Evolutionary conservation across 192 early-diverging fungal genomes (phyloP).

Genomic region (Podila minutissima): DNA sequence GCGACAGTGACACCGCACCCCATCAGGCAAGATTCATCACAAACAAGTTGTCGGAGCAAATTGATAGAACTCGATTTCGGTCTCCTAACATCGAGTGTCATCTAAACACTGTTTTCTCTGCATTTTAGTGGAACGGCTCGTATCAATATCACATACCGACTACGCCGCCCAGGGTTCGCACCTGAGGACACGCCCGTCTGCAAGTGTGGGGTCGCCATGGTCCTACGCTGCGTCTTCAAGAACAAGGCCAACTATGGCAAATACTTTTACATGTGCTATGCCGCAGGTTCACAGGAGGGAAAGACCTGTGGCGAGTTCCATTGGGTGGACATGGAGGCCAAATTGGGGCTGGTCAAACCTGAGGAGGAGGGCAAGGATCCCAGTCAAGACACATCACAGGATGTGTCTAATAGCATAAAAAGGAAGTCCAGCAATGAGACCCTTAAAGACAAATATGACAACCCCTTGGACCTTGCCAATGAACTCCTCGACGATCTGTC

Average conservation of each 20-base stretch:
- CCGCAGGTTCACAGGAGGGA: constrained; percentile 31
- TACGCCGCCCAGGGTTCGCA: constrained; percentile 48
- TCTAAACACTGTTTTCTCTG: neutral
- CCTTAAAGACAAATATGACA: too few relatives aligned
- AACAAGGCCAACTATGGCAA: constrained; percentile 44
- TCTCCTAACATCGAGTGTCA: neutral
- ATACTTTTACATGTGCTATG: constrained; percentile 60
- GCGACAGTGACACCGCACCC: constrained; percentile 42
- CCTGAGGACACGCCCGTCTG: constrained; percentile 46
- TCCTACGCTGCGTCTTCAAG: constrained; percentile 50
- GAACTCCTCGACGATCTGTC: too few relatives aligned
- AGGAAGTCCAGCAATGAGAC: too few relatives aligned
- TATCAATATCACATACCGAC: constrained; percentile 55
- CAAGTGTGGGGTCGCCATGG: constrained; percentile 49
- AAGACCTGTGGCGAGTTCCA: constrained; percentile 48
- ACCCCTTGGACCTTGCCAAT: too few relatives aligned
- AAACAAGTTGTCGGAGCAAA: too few relatives aligned
- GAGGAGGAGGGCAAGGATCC: neutral
- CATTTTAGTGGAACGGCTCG: constrained; percentile 35
- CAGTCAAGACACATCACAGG: too few relatives aligned
- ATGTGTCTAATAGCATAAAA: too few relatives aligned
- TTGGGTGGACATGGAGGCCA: constrained; percentile 52
- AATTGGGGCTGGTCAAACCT: constrained; percentile 5
- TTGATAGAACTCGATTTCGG: too few relatives aligned
- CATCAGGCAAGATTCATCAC: constrained; percentile 19